Conservation (phyloP, 2,329 filamentous ascomycete species). For the Camillea tinctor region DNA sequence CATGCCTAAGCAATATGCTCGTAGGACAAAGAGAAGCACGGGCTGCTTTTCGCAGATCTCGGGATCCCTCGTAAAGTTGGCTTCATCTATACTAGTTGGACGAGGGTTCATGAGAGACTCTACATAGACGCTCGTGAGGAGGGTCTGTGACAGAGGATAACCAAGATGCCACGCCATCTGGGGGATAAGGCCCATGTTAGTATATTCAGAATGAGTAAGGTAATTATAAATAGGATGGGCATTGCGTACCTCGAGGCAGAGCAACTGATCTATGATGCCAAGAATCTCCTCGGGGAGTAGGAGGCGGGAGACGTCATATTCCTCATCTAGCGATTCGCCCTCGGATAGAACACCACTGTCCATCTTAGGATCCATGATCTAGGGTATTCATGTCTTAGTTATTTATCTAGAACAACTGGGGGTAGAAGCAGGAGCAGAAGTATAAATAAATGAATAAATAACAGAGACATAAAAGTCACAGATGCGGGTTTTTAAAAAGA, state of each 20-base stretch:
- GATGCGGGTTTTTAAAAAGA: background rate
- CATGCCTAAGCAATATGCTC: constrained; percentile 82
- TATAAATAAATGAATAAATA: too few species aligned
- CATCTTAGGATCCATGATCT: constrained; percentile 99
- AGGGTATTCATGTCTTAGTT: constrained; percentile 4
- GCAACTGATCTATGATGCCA: constrained; percentile 89
- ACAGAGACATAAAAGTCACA: background rate
- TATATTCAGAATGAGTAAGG: background rate
- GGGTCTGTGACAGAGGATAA: constrained; percentile 90
- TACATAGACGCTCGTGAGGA: constrained; percentile 90
- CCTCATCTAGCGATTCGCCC: constrained; percentile 78
- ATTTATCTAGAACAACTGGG: background rate
- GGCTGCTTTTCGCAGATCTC: constrained; percentile 33
- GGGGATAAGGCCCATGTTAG: constrained; percentile 6
- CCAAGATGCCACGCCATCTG: constrained; percentile 96
- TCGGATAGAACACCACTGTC: constrained; percentile 83
- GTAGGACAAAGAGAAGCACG: constrained; percentile 63
- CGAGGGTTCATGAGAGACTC: constrained; percentile 76
- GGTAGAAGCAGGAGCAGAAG: constrained; percentile 29
- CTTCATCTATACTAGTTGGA: constrained; percentile 62
- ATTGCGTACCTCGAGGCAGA: constrained; percentile 76
- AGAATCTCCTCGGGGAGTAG: constrained; percentile 77
- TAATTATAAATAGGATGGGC: background rate
- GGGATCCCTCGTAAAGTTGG: constrained; percentile 54
- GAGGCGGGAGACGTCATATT: constrained; percentile 69